Base-by-base conservation (phyloP, 1,284 basidiomycete species). In the Exobasidium rhododendri region DNA sequence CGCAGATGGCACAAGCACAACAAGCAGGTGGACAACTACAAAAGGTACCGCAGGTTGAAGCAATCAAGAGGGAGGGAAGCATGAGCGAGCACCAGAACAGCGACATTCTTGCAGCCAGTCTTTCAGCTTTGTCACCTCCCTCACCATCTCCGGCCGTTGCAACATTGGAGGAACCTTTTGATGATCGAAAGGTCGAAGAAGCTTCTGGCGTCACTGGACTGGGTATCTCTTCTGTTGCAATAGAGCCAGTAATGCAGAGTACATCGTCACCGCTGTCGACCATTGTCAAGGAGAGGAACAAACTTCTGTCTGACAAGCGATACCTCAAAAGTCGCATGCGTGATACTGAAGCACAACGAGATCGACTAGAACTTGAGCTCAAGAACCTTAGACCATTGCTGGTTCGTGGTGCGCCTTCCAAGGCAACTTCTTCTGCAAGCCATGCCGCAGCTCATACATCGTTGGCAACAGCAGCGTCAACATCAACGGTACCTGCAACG, bases 361-460 rank as follows among this genome's bases (percentile, higher is more conserved):
- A 68, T 57, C 69, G 71, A n/a, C 68, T 79, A 29, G 75, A 79
- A 63, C 59, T 59, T 50, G 78, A 79, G 59, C 72, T 79, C 45
- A 64, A 68, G 43, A 61, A 66, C 29, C 61, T 79, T 45, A 61
- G 77, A 22, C 73, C 74, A 20, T 65, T 73, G 46, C 65, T 79
- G n/a, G 66, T 78, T 4, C 69, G 70, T 32, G 67, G 71, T 31
- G 65, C 62, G 3, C 52, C 31, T 20, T 52, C 58, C 14, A 60
- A 60, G 50, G 35, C 17, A 24, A 40, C 35, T 40, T n/a, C n/a
- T n/a, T n/a, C n/a, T n/a, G n/a, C n/a, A n/a, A n/a, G n/a, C n/a
- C n/a, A n/a, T n/a, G 43, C 43, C 14, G 43, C 43, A 22, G 43
- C 43, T n/a, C 14, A 22, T n/a, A 40, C 55, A 3, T 7, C 7